Base-by-base conservation (phyloP, 305 asterid genomes). In the Striga hermonthica region DNA sequence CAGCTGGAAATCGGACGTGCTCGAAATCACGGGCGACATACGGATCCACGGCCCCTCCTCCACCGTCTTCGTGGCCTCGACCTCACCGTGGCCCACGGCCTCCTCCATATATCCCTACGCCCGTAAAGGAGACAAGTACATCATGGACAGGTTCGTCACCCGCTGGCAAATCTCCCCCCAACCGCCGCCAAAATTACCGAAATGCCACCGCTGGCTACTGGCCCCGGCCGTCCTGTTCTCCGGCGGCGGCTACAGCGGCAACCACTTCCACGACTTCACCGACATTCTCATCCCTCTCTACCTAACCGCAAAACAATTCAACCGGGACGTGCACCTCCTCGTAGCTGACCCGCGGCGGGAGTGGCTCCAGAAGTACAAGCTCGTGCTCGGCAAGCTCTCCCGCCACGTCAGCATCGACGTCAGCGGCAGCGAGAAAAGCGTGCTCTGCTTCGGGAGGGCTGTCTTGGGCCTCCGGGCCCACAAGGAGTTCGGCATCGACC, bases 201-300 rank as follows among this genome's bases (percentile, higher is more conserved):
- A 9, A 13, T 88, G 96, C 74, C 63, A 56, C 49, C 74, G 71
- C 41, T 15, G 40, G 7, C 67, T 65, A 62, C 60, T 36, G 6
- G 36, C 56, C 44, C 87, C 89, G 0, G 89, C 90, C 0, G 35
- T 85, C 45, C 58, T 83, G 7, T 83, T 88, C 82, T 85, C 93
- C 3, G 57, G 67, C 2, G 79, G 79, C 14, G 91, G 86, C 9
- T 78, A 79, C 73, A 53, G 81, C 8, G 82, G 82, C 5, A 83
- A 84, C 67, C 76, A 47, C 28, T 88, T 77, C 81, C 95, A 88
- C 67, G 83, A 75, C 15, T 85, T 85, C 69, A 14, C 78, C 13
- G 90, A 85, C 55, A 66, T 84, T 22, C 53, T 88, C 49, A 61
- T 83, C 61, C 95, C 93, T 1, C 73, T 85, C 31, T 85, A 72